Evolutionary conservation across 2,329 filamentous ascomycete genomes (phyloP).

Genomic region (Fusarium sp.): DNA sequence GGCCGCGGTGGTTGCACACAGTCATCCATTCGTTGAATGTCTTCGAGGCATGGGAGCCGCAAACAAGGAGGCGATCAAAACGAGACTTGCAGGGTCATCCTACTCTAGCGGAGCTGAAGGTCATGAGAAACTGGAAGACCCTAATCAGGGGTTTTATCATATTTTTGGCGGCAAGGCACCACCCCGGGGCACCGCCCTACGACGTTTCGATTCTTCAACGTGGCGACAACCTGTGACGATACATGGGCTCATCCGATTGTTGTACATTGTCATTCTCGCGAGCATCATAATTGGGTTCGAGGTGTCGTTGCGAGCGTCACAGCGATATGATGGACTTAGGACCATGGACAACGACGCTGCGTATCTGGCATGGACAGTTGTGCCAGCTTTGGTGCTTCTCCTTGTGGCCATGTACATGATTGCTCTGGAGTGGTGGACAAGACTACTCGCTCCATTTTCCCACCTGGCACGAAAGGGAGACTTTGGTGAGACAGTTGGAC

Average conservation of each 20-base stretch:
- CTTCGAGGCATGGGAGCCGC: slow-evolving; percentile 51
- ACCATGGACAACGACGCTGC: slow-evolving; percentile 44
- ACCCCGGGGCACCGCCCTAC: slow-evolving; percentile 13
- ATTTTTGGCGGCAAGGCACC: slow-evolving; percentile 43
- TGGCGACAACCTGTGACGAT: slow-evolving; percentile 49
- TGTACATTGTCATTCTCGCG: slow-evolving; percentile 43
- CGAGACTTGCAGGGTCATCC: slow-evolving; percentile 42
- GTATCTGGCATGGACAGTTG: slow-evolving; percentile 52
- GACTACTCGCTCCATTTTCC: slow-evolving; percentile 50
- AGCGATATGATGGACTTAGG: slow-evolving; percentile 45
- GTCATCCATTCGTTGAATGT: slow-evolving; percentile 49
- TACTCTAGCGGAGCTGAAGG: slow-evolving; percentile 52
- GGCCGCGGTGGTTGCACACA: slow-evolving; percentile 53
- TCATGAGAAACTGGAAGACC: slow-evolving; percentile 47
- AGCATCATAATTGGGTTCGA: slow-evolving; percentile 51
- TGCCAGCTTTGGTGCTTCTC: slow-evolving; percentile 47
- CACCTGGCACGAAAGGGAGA: slow-evolving; percentile 44
- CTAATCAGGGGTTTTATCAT: slow-evolving; percentile 42
- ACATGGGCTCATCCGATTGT: slow-evolving; percentile 44
- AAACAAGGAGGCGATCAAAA: slow-evolving; percentile 41
- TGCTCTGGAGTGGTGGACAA: slow-evolving; percentile 47
- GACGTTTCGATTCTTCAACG: slow-evolving; percentile 38
- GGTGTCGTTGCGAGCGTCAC: slow-evolving; percentile 48
- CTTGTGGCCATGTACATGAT: slow-evolving; percentile 48
- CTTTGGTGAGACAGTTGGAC: slow-evolving; percentile 46